Evolutionary conservation across 179 eudicot genomes (phyloP), one percentile per base, ranked within the genome.

Genomic region (Nepenthes alata): DNA sequence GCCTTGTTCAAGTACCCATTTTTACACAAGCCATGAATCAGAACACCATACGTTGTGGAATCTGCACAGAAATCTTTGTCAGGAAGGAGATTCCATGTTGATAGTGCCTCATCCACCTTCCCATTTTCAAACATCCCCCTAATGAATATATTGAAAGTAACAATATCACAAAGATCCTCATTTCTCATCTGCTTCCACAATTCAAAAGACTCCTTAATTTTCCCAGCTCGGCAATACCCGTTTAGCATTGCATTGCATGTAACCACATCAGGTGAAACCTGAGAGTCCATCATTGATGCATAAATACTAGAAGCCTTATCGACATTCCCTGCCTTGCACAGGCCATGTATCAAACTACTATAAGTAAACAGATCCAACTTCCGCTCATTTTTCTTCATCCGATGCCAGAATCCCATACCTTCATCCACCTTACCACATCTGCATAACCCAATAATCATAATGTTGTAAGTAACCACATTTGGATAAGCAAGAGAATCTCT

Each of bases 131-230:
- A 74, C 71, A 90, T 71, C 36, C 88, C 86, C 67, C 64, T 68
- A 11, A 90, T 71, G 47, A 83, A 82, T 53, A 82, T 88, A 72
- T 88, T 90, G 61, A 74, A 88, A 67, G 94, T 83, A 37, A 72
- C 71, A 49, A 76, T 60, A 73, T 71, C 82, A 55, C 72, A 70
- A 47, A 59, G 67, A 72, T 76, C 78, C 65, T 80, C 77, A 66
- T 61, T 75, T 59, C 77, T 77, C 93, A 90, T 88, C 60, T 72
- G 16, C 58, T 79, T 76, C 93, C 93, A 88, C 68, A 90, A 72
- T 59, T 67, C 80, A 57, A 67, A 75, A 64, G 81, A 67, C 13
- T 75, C 78, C 38, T 67, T 63, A 5, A 76, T 69, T 73, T 74
- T 88, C 51, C 77, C 78, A 66, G 79, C 78, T 65, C 62, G 78